Evolutionary conservation across 192 early-diverging fungal genomes (phyloP), one percentile per base, ranked within the genome.

Genomic region (Gorgonomyces haynaldii): DNA sequence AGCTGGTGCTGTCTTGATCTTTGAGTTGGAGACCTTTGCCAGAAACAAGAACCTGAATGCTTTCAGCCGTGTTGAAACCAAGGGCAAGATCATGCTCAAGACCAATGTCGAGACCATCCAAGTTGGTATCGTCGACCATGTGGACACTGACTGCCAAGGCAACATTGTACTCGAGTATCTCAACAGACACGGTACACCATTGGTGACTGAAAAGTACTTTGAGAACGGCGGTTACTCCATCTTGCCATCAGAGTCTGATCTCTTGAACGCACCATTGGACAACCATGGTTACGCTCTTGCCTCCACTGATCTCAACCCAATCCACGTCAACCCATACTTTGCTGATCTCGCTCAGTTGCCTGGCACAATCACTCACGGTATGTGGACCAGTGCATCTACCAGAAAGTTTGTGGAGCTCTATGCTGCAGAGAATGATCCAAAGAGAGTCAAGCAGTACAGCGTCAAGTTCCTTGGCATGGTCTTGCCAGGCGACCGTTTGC

Each of bases 311-410:
- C 81, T 83, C 71, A 96, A 96, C 62, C 91, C 91, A 36, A 96
- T 96, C 63, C 91, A 96, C 72, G 85, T 86, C 52, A 90, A 90
- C 76, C 78, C 83, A 40, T 91, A 86, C 80, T 91, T 96, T 78
- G 83, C 89, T 57, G 84, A 87, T 53, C 65, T 89, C 20, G 88
- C 89, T 22, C 71, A 79, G 40, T 79, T 96, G 36, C 88, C 91
- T 21, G 88, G 56, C 25, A 89, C 89, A 24, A 96, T 96, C 52
- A 90, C 89, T 24, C 91, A 96, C 67, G 91, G 91, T 42, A 96
- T 96, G 91, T 96, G 89, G 89, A 96, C 89, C 38, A 81, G 77
- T 52, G 91, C 91, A 4, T 81, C 88, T 13, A 88, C 89, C 38
- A 82, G 91, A 57, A 89, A 88, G 78, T 91, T 90, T 68, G 88